A percentile compares a stretch with the other conserved stretches of the same genome.
These are phyloP conservation scores for Phaffia rhodozyma DNA, from an alignment of 1,284 basidiomycete species.

Conservation along the genomic window DNA sequence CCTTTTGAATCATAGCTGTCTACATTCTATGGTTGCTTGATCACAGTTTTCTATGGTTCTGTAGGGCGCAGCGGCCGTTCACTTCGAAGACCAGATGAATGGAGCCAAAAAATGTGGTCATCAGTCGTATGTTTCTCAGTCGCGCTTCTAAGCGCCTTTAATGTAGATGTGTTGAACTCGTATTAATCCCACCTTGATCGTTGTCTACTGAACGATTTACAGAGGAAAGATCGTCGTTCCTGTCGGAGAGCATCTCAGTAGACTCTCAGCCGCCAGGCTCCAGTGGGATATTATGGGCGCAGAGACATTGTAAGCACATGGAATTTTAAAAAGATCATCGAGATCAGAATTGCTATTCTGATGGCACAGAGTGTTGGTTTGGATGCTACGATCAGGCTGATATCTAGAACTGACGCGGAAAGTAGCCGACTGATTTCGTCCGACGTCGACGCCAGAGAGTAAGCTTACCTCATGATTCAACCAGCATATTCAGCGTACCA, in stretches of 20 bases:
- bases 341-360: no score
- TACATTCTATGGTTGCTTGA: background rate
- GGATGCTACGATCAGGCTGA: conserved; percentile 36
- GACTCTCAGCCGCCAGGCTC: conserved; percentile 59
- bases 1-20: no score
- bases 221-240: conserved; percentile 38
- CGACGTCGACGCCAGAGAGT: conserved; percentile 61
- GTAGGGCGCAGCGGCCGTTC: conserved; percentile 10
- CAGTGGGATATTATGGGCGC: conserved; percentile 60
- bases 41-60: background rate
- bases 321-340: conserved; percentile 53
- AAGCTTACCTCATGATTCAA: background rate
- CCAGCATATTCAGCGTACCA: background rate
- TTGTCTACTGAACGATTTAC: background rate
- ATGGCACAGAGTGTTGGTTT: background rate
- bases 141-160: background rate
- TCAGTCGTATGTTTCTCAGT: background rate
- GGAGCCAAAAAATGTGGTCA: conserved; percentile 17
- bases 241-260: conserved; percentile 64
- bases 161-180: no score
- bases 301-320: conserved; percentile 1
- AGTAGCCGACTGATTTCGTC: conserved; percentile 70
- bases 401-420: conserved; percentile 84
- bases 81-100: conserved; percentile 15
- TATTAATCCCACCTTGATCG: background rate